Evolutionary conservation across 805 yeast species (phyloP), one percentile per base, ranked within the genome.

Genomic region (Scheffersomyces spartinae): DNA sequence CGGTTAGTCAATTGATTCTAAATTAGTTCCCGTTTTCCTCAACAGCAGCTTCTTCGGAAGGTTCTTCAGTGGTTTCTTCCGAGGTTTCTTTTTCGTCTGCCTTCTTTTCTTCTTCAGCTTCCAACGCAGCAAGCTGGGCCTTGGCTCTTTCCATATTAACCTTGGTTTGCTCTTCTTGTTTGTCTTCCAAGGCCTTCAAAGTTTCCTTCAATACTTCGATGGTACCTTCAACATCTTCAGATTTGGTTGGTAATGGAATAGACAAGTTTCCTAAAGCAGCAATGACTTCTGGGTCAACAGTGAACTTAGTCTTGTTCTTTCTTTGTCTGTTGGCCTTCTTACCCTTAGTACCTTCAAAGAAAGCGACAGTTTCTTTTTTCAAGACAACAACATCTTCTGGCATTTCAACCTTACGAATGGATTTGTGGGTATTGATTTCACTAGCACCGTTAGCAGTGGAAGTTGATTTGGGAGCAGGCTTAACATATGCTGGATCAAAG

Each of bases 141-240:
- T 83, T 74, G 26, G 91, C 94, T 36, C 67, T 67, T 42, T 68
- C 81, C 37, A 80, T 64, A 51, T 80, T 78, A 52, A 71, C 69
- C 49, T 74, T 68, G 32, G 96, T 83, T 45, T 75, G 81, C 30
- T 74, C 81, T 32, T 76, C 86, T 61, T 84, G 94, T 55, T 74
- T 74, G 25, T 65, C 63, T 52, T 68, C 60, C 58, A 71, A 80
- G 35, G 73, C 73, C 30, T 59, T 62, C 45, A 82, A 70, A 52
- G 91, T 85, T 40, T 64, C 68, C 63, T 74, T 72, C 55, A 88
- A 71, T 38, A 71, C 61, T 26, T 63, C 72, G 43, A 81, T 53
- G 35, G 88, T 71, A 23, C 55, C 54, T 17, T 77, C 64, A 37
- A 78, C 74, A 28, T 81, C 88, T 10, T 75, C 91, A 35, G 69